A percentile compares a stretch with the other conserved stretches of the same genome.
These are phyloP conservation scores for Cystobasidium ongulense DNA, from an alignment of 768 basidiomycete species.

Conservation along the genomic window DNA sequence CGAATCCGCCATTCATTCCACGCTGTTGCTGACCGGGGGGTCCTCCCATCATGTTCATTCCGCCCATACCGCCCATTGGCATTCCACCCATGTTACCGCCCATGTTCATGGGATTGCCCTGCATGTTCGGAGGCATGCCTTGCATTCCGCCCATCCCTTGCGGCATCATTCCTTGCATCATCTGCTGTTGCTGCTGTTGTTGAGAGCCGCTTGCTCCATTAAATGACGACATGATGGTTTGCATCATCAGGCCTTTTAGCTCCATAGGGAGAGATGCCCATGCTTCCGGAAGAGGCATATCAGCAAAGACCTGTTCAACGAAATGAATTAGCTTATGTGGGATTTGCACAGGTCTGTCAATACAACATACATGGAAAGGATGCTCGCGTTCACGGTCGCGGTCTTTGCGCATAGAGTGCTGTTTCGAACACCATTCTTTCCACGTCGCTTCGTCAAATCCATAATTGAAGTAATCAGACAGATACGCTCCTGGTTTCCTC, in stretches of 20 bases:
- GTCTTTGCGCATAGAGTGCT: constrained; percentile 70
- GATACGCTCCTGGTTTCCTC: constrained; percentile 81
- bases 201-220: constrained; percentile 50
- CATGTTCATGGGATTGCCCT: constrained; percentile 47
- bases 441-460: constrained; percentile 96
- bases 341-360: too few species aligned
- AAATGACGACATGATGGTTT: constrained; percentile 51
- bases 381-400: constrained; percentile 72
- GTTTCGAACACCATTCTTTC: constrained; percentile 81
- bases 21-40: constrained; percentile 13
- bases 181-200: constrained; percentile 43
- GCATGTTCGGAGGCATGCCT: constrained; percentile 71
- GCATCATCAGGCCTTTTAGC: constrained; percentile 39
- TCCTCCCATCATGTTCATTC: constrained; percentile 14
- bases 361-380: constrained; percentile 48
- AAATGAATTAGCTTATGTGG: too few species aligned
- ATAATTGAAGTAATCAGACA: constrained; percentile 98
- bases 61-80: not conserved
- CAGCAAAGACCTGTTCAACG: not conserved
- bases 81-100: constrained; percentile 53
- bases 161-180: constrained; percentile 38
- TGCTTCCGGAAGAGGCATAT: constrained; percentile 36
- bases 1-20: constrained; percentile 24
- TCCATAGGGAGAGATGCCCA: constrained; percentile 41
- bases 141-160: constrained; percentile 47